Percentiles rank a stretch among this genome's conserved stretches.
Conservation (phyloP, 208 protist genomes). For the Angomonas ambiguus region DNA sequence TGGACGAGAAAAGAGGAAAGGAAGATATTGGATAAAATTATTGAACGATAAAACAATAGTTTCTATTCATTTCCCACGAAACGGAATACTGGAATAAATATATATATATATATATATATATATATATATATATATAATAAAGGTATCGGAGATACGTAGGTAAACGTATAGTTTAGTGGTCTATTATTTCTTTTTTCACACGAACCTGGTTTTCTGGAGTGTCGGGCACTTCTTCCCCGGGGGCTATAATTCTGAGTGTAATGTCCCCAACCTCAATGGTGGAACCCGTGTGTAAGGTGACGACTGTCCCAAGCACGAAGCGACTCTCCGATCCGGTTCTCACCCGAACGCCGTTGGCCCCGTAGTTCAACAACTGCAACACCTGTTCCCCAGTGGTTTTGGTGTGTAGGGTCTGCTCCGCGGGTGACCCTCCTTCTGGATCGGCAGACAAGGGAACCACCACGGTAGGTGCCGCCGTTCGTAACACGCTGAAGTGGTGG, state of each 20-base stretch:
- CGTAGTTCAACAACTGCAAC: slow-evolving; percentile 70
- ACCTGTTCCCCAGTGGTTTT: slow-evolving; percentile 30
- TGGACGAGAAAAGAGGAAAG: neutral
- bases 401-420: slow-evolving; percentile 18
- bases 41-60: neutral
- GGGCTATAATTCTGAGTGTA: slow-evolving; percentile 18
- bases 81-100: neutral
- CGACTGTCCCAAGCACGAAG: slow-evolving; percentile 41
- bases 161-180: neutral
- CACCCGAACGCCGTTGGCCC: slow-evolving; percentile 57
- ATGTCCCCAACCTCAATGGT: slow-evolving; percentile 36
- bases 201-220: neutral
- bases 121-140: too few relatives aligned
- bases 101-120: too few relatives aligned
- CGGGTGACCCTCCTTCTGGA: slow-evolving; percentile 5
- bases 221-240: slow-evolving; percentile 5
- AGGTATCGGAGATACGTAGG: too few relatives aligned
- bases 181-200: slow-evolving; percentile 22
- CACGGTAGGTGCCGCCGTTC: neutral
- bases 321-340: slow-evolving; percentile 10
- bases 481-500: slow-evolving; percentile 53
- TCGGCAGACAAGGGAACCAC: neutral
- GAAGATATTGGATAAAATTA: neutral
- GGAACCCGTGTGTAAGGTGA: slow-evolving; percentile 31
- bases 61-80: neutral